Evolutionary conservation across 805 yeast species (phyloP).

Genomic region (Soucietia sequanensis): DNA sequence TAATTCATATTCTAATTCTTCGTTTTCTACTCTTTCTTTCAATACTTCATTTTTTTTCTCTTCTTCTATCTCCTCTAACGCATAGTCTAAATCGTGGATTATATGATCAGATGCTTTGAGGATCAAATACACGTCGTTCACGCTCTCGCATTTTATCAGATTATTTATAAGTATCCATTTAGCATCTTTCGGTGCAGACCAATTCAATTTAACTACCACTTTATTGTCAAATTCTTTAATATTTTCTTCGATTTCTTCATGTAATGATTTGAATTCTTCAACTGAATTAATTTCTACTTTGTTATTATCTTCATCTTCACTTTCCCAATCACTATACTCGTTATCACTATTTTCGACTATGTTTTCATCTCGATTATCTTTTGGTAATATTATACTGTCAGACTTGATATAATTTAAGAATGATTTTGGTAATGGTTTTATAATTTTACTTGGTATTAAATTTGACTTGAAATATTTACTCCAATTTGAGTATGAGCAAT

Average conservation of each 20-base stretch:
- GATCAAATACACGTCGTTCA: conserved; percentile 75
- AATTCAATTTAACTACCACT: conserved; percentile 86
- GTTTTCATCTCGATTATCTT: conserved; percentile 8
- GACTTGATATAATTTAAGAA: conserved; percentile 33
- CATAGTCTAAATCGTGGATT: conserved; percentile 76
- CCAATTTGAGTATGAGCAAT: conserved; percentile 38
- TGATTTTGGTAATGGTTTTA: conserved; percentile 31
- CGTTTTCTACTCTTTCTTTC: conserved; percentile 8
- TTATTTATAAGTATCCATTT: conserved; percentile 85
- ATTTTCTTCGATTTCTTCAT: conserved; percentile 44
- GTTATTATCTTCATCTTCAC: conserved; percentile 15
- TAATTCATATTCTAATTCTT: conserved; percentile 50
- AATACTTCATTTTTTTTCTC: conserved; percentile 16
- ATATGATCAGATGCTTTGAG: conserved; percentile 87
- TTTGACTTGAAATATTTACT: conserved; percentile 19
- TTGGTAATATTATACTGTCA: conserved; percentile 23
- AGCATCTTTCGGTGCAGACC: conserved; percentile 97
- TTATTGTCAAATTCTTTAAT: conserved; percentile 51
- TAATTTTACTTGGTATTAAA: conserved; percentile 19
- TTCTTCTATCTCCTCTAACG: conserved; percentile 37
- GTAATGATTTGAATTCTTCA: conserved; percentile 56
- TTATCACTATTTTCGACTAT: conserved; percentile 47
- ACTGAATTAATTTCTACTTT: conserved; percentile 42
- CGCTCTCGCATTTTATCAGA: conserved; percentile 65
- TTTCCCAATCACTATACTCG: conserved; percentile 77